Evolutionary conservation across 2,329 filamentous ascomycete species (phyloP).

Genomic region (Beauveria pseudobassiana): DNA sequence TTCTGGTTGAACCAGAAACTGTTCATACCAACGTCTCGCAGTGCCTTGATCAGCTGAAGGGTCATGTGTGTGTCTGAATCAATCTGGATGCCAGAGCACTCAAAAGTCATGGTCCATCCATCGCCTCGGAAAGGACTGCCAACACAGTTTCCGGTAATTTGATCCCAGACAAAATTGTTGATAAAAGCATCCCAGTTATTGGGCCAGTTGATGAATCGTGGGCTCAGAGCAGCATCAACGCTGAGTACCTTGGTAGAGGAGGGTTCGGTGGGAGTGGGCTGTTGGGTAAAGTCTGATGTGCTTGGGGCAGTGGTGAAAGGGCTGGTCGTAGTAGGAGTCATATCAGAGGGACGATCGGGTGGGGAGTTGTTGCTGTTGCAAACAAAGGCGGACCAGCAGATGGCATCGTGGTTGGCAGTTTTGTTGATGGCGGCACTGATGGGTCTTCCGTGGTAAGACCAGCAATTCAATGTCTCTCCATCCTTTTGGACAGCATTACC

Average conservation of each 20-base stretch:
- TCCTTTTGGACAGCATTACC: slow-evolving; percentile 33
- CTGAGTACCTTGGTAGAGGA: slow-evolving; percentile 24
- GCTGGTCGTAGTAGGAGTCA: slow-evolving; percentile 29
- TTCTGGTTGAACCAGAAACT: slow-evolving; percentile 35
- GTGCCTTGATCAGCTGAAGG: slow-evolving; percentile 31
- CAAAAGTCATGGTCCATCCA: slow-evolving; percentile 30
- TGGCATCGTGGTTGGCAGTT: slow-evolving; percentile 28
- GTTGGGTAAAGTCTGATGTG: slow-evolving; percentile 25
- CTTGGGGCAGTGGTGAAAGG: slow-evolving; percentile 24
- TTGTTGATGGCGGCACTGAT: slow-evolving; percentile 31
- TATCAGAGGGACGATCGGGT: slow-evolving; percentile 27
- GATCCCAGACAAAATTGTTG: slow-evolving; percentile 33
- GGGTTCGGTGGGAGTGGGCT: slow-evolving; percentile 22
- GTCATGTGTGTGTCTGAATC: slow-evolving; percentile 33
- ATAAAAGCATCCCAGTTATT: slow-evolving; percentile 32
- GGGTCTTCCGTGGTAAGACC: slow-evolving; percentile 33
- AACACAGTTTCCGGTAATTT: slow-evolving; percentile 27
- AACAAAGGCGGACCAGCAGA: slow-evolving; percentile 35
- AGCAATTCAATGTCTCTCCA: slow-evolving; percentile 32
- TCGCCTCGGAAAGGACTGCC: slow-evolving; percentile 24
- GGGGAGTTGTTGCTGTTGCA: slow-evolving; percentile 30
- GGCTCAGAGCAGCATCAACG: slow-evolving; percentile 26
- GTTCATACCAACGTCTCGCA: slow-evolving; percentile 29
- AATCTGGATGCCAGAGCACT: slow-evolving; percentile 29
- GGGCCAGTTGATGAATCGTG: slow-evolving; percentile 33